These are phyloP conservation scores for Rhynchospora tenuis DNA, from an alignment of 176 grass and related monocot species.

Conservation along the genomic window DNA sequence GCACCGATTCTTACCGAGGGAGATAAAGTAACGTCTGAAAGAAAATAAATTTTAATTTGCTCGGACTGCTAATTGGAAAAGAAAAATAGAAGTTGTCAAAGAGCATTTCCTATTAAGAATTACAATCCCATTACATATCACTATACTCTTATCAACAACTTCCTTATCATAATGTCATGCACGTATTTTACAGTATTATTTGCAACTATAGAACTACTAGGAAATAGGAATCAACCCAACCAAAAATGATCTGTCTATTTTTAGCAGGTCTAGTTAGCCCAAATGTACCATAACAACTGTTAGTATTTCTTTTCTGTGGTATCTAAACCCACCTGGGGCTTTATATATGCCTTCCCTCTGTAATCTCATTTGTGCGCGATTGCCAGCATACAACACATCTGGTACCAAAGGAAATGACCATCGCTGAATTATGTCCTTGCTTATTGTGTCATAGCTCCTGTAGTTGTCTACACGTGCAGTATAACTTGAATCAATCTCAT, in stretches of 20 bases:
- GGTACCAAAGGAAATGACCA: slow-evolving; percentile 92
- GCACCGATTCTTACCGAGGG: slow-evolving; percentile 62
- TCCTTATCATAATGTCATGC: background rate
- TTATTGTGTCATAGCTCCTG: slow-evolving; percentile 88
- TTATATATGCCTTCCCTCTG: slow-evolving; percentile 81
- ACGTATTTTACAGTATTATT: background rate
- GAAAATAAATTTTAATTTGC: slow-evolving; percentile 4
- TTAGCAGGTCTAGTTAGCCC: background rate
- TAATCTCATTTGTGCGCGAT: slow-evolving; percentile 44
- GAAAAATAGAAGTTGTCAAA: background rate
- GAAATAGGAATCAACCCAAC: background rate
- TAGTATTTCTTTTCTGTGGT: background rate
- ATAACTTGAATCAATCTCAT: slow-evolving; percentile 87
- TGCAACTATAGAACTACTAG: background rate
- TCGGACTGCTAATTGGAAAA: background rate
- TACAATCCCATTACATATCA: background rate
- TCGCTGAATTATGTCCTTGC: slow-evolving; percentile 91
- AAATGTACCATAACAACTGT: background rate
- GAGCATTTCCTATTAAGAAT: background rate
- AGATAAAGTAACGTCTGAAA: slow-evolving; percentile 66
- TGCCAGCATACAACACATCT: slow-evolving; percentile 55
- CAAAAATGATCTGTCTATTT: background rate
- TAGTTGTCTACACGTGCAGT: slow-evolving; percentile 92
- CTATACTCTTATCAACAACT: background rate
- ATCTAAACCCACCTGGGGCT: slow-evolving; percentile 46